Evolutionary conservation across 768 basidiomycete species (phyloP).

Genomic region (Sarcomyxa edulis): DNA sequence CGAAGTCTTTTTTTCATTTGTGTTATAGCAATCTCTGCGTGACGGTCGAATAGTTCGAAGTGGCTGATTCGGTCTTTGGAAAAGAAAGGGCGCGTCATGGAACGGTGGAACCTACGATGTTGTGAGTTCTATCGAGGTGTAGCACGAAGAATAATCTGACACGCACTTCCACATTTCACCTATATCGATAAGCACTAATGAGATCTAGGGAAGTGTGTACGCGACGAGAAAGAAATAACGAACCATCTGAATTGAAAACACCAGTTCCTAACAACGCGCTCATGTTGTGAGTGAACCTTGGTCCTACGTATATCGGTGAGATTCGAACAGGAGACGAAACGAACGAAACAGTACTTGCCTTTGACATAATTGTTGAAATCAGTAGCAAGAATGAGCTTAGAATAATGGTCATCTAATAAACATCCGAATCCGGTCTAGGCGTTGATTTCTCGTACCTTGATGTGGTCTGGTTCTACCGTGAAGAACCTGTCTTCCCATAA

Average conservation of each 20-base stretch:
- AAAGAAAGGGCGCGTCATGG: conserved; percentile 62
- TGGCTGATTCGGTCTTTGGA: conserved; percentile 53
- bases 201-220: neutral
- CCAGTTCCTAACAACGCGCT: conserved; percentile 53
- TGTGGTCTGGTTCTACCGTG: conserved; percentile 47
- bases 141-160: conserved; percentile 16
- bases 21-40: conserved; percentile 37
- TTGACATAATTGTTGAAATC: conserved; percentile 12
- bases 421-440: conserved; percentile 58
- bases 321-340: neutral
- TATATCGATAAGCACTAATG: neutral
- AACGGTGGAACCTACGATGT: conserved; percentile 47
- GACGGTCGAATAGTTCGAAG: conserved; percentile 56
- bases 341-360: conserved; percentile 6
- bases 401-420: conserved; percentile 24
- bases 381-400: conserved; percentile 12
- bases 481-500: conserved; percentile 41
- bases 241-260: conserved; percentile 67
- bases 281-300: conserved; percentile 33
- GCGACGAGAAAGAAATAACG: conserved; percentile 10
- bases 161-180: conserved; percentile 58
- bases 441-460: conserved; percentile 52
- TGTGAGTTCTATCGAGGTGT: neutral
- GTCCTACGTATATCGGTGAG: neutral
- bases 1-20: conserved; percentile 43